Conservation (phyloP, 495 filamentous ascomycete genomes). For the Trichoderma gamsii region DNA sequence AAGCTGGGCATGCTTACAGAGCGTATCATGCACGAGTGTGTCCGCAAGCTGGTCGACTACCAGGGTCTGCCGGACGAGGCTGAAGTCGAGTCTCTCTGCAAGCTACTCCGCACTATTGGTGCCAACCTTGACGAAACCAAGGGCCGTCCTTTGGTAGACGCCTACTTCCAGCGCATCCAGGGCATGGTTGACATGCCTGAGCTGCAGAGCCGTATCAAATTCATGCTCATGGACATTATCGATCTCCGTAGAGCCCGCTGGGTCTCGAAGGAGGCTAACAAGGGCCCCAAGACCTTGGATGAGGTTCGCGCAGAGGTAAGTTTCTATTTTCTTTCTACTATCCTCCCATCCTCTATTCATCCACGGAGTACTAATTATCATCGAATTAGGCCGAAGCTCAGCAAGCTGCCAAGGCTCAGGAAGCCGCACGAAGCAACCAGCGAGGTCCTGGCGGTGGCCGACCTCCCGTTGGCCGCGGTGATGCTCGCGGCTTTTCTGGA, state of each 20-base stretch:
- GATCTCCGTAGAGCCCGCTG: slow-evolving; percentile 73
- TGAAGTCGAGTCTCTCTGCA: slow-evolving; percentile 89
- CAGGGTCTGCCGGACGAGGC: slow-evolving; percentile 89
- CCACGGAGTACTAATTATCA: slow-evolving; percentile 18
- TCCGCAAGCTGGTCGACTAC: slow-evolving; percentile 93
- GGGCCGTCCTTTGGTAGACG: slow-evolving; percentile 76
- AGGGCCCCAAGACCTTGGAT: slow-evolving; percentile 92
- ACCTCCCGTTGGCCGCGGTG: slow-evolving; percentile 69
- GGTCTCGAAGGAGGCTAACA: slow-evolving; percentile 78
- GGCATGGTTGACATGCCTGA: slow-evolving; percentile 67
- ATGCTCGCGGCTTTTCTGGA: slow-evolving; percentile 71
- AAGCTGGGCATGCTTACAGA: slow-evolving; percentile 98
- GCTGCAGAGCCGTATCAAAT: slow-evolving; percentile 79
- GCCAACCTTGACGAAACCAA: slow-evolving; percentile 71
- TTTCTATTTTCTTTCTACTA: slow-evolving; percentile 1
- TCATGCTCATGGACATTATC: slow-evolving; percentile 93
- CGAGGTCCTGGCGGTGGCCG: slow-evolving; percentile 58
- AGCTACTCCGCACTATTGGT: slow-evolving; percentile 88
- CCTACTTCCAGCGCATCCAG: slow-evolving; percentile 87
- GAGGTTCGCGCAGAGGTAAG: slow-evolving; percentile 81
- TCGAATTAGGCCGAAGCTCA: slow-evolving; percentile 52
- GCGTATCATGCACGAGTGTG: slow-evolving; percentile 99
- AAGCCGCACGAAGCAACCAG: slow-evolving; percentile 53
- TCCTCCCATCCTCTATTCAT: neutral
- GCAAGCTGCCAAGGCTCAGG: slow-evolving; percentile 61